Conservation (phyloP, 2,329 filamentous ascomycete genomes). For the Penicillium sp. region DNA sequence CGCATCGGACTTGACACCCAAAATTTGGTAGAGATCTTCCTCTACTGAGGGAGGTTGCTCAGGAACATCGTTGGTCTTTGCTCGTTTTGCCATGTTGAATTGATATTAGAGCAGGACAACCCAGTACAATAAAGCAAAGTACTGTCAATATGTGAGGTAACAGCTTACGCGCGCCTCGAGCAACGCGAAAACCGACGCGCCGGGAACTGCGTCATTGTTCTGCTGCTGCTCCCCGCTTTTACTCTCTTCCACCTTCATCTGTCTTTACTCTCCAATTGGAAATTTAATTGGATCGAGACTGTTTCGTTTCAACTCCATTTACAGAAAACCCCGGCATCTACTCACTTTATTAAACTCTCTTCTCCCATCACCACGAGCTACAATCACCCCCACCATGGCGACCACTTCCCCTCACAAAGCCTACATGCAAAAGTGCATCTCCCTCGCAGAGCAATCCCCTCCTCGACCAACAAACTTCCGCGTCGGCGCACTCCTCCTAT, state of each 20-base stretch:
- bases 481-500: conserved; percentile 82
- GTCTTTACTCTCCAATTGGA: background rate
- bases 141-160: background rate
- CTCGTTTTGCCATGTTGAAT: conserved; percentile 17
- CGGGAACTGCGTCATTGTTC: conserved; percentile 24
- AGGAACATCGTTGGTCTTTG: conserved; percentile 38
- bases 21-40: conserved; percentile 66
- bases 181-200: conserved; percentile 26
- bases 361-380: background rate
- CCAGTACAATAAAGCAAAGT: background rate
- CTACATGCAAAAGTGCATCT: conserved; percentile 67
- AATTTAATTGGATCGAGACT: background rate
- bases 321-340: background rate
- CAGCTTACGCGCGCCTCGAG: conserved; percentile 1
- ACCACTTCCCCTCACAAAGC: conserved; percentile 31
- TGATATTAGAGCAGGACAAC: background rate
- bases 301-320: background rate
- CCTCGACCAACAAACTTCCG: conserved; percentile 88
- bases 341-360: background rate
- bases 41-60: conserved; percentile 22
- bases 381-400: conserved; percentile 14
- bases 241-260: conserved; percentile 1
- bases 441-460: conserved; percentile 71
- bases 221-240: conserved; percentile 20
- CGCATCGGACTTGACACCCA: conserved; percentile 65